phyloP scores from a whole-genome alignment of 345 rosid species.

The Microcos paniculata region DNA sequence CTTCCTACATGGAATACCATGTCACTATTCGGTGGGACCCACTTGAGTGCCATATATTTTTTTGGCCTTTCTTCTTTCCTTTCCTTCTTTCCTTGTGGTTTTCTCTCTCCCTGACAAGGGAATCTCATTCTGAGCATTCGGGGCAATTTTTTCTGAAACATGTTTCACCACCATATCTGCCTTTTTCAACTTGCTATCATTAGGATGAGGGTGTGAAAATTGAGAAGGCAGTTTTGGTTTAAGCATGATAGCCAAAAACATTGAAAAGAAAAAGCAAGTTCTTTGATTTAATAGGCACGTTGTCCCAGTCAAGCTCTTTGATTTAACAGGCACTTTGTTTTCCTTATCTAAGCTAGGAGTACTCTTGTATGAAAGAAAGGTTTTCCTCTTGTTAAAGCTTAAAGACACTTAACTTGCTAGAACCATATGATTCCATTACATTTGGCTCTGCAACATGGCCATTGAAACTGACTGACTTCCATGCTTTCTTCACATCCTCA shows the following conservation, averaged over 20 bases:
- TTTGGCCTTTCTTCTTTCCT: too few species aligned
- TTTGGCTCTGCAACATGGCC: constrained; percentile 37
- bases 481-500: constrained; percentile 28
- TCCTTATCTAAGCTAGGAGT: constrained; percentile 38
- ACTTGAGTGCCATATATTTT: too few species aligned
- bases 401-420: constrained; percentile 31
- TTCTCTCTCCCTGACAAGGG: too few species aligned
- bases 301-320: too few species aligned
- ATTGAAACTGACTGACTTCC: constrained; percentile 40
- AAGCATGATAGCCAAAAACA: too few species aligned
- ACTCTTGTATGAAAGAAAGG: constrained; percentile 21
- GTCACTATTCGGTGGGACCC: too few species aligned
- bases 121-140: constrained; percentile 73
- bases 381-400: constrained; percentile 36
- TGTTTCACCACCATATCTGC: constrained; percentile 53
- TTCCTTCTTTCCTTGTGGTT: too few species aligned
- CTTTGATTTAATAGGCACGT: too few species aligned
- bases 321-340: constrained; percentile 16
- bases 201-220: too few species aligned
- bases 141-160: constrained; percentile 56
- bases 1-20: too few species aligned
- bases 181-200: constrained; percentile 50
- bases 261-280: too few species aligned
- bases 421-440: constrained; percentile 27
- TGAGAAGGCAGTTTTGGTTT: too few species aligned